A percentile compares a stretch with the other conserved stretches of the same genome.
phyloP scores from a whole-genome alignment of 2,329 filamentous ascomycete species.

The Fusarium subglutinans region DNA sequence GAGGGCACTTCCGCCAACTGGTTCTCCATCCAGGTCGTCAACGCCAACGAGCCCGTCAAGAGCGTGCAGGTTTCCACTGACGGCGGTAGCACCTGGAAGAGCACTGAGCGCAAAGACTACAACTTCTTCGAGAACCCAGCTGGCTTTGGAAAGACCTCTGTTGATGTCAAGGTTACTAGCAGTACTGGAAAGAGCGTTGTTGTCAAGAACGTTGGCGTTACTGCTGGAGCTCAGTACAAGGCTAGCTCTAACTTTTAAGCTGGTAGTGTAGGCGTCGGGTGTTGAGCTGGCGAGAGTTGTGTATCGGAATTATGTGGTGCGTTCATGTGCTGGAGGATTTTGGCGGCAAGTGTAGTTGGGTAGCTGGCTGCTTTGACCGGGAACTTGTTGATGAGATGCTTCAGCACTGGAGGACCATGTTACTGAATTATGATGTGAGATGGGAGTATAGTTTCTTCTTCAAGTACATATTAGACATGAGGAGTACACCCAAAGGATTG shows the following conservation, averaged over 20 bases:
- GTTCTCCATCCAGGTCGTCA: conserved; percentile 66
- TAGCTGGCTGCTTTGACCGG: conserved; percentile 22
- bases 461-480: conserved; percentile 26
- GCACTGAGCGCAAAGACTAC: conserved; percentile 63
- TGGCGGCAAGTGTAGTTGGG: background rate
- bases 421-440: background rate
- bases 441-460: conserved; percentile 12
- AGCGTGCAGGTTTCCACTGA: conserved; percentile 70
- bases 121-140: conserved; percentile 70
- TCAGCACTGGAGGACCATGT: background rate
- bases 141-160: conserved; percentile 64
- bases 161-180: conserved; percentile 66
- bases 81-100: conserved; percentile 65
- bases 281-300: no score
- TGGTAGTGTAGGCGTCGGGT: background rate
- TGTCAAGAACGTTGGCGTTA: conserved; percentile 60
- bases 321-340: background rate
- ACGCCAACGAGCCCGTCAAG: conserved; percentile 65
- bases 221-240: conserved; percentile 43
- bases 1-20: conserved; percentile 54
- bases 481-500: background rate
- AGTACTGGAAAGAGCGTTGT: conserved; percentile 59
- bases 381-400: background rate
- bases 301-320: background rate
- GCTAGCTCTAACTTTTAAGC: conserved; percentile 47